Evolutionary conservation across 495 filamentous ascomycete genomes (phyloP), one percentile per base, ranked within the genome.

Genomic region (Geopyxis carbonaria): DNA sequence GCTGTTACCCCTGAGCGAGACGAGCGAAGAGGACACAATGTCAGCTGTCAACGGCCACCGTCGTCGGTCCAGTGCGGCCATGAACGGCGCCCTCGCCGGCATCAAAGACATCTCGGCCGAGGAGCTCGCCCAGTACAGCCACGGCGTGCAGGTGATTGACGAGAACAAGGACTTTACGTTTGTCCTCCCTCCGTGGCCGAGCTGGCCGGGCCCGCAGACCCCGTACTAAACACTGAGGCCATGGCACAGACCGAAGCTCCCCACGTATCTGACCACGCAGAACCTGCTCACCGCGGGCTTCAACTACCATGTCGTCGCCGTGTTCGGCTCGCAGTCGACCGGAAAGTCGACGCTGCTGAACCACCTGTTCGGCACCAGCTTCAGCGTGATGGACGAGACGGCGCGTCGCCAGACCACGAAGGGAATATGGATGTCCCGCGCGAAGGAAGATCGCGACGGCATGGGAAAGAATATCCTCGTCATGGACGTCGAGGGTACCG

Each of bases 391-490:
- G 89, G 78, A 81, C 43, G 89, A 95, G 62, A 57, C 57, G 22
- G 82, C 92, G 50, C 73, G 89, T 38, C 73, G 80, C 46, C 89
- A 97, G 65, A 97, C 89, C 0, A 97, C 89, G 27, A 97, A 95
- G 65, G 89, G 89, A 49, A 97, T 95, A 57, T 97, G 89, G 89
- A 74, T 97, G 75, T 91, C 85, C 40, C 92, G 92, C 59, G 94
- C 94, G 55, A 85, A 89, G 62, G 73, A 64, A 48, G 61, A 65
- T 46, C 44, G 56, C 37, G 39, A 47, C 34, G 56, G 54, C 7
- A 94, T 94, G 87, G 86, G 84, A 48, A 82, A 91, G 40, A 97
- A 97, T 56, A 94, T 97, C 53, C 62, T 97, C 45, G 87, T 97
- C 46, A 97, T 97, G 89, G 89, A 97, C 57, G 89, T 97, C 29